Conservation (phyloP, 1,284 basidiomycete genomes). For the Papiliotrema laurentii region DNA sequence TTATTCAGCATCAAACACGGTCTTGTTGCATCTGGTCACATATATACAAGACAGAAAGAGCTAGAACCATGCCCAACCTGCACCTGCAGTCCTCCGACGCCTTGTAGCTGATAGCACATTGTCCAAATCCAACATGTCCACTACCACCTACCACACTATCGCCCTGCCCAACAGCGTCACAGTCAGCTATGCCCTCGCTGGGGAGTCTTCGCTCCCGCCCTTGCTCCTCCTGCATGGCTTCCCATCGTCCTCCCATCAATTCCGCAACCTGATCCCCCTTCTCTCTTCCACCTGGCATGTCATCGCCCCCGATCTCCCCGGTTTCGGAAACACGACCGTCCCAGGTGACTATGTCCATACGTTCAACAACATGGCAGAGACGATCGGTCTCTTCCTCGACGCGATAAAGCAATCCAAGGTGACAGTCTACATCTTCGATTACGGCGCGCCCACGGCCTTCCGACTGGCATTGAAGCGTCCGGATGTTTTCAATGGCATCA, state of each 20-base stretch:
- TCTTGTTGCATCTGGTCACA: no score
- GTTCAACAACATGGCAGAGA: constrained; percentile 50
- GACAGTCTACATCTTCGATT: constrained; percentile 55
- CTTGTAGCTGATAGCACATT: not conserved
- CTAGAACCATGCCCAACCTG: not conserved
- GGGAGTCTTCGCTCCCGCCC: constrained; percentile 37
- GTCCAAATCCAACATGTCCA: not conserved
- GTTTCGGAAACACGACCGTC: constrained; percentile 53
- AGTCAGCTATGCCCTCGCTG: constrained; percentile 52
- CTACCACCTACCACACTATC: constrained; percentile 5
- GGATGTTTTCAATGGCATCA: constrained; percentile 50
- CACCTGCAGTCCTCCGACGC: not conserved
- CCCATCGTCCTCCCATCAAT: constrained; percentile 53
- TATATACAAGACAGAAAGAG: no score
- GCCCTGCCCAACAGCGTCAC: constrained; percentile 12
- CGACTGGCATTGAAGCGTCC: constrained; percentile 51
- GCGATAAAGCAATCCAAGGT: constrained; percentile 48
- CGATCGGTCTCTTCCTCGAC: constrained; percentile 50
- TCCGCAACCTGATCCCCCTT: constrained; percentile 52
- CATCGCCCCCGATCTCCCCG: constrained; percentile 54
- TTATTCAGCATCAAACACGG: no score
- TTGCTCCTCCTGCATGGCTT: constrained; percentile 55
- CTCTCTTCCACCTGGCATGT: constrained; percentile 51
- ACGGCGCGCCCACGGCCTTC: constrained; percentile 51
- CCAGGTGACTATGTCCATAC: constrained; percentile 48